Percentiles rank a stretch among this genome's conserved stretches.
Evolutionary conservation across 805 yeast genomes (phyloP).

Genomic region (Wickerhamiella australiensis): DNA sequence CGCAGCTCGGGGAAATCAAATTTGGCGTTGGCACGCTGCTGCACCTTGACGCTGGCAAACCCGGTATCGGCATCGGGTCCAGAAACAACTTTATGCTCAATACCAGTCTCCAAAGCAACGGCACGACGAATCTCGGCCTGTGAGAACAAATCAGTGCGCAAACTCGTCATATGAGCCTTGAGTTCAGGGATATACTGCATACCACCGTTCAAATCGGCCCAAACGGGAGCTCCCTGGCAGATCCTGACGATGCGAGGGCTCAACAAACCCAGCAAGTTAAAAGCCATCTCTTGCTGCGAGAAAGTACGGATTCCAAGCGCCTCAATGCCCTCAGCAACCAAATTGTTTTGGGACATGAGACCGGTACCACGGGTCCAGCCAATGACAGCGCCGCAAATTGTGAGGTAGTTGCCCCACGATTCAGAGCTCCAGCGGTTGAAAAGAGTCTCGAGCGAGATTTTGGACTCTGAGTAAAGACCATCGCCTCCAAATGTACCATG

Average conservation of each 20-base stretch:
- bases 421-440: slow-evolving; percentile 99
- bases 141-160: slow-evolving; percentile 62
- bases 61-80: slow-evolving; percentile 86
- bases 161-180: slow-evolving; percentile 69
- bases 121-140: slow-evolving; percentile 90
- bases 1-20: slow-evolving; percentile 86
- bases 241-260: slow-evolving; percentile 72
- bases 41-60: slow-evolving; percentile 60
- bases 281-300: slow-evolving; percentile 98
- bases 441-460: slow-evolving; percentile 85
- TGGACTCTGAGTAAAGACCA: slow-evolving; percentile 96
- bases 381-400: slow-evolving; percentile 94
- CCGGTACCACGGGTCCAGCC: slow-evolving; percentile 99
- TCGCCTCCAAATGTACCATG: slow-evolving; percentile 98
- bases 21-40: slow-evolving; percentile 91
- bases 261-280: slow-evolving; percentile 89
- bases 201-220: slow-evolving; percentile 99
- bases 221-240: slow-evolving; percentile 87
- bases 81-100: slow-evolving; percentile 73
- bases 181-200: slow-evolving; percentile 85
- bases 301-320: slow-evolving; percentile 92
- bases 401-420: slow-evolving; percentile 88
- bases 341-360: slow-evolving; percentile 92
- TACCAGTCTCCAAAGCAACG: slow-evolving; percentile 82
- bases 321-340: slow-evolving; percentile 96